Evolutionary conservation across 2,329 filamentous ascomycete genomes (phyloP), one percentile per base, ranked within the genome.

Genomic region (Hypoxylon sp.): DNA sequence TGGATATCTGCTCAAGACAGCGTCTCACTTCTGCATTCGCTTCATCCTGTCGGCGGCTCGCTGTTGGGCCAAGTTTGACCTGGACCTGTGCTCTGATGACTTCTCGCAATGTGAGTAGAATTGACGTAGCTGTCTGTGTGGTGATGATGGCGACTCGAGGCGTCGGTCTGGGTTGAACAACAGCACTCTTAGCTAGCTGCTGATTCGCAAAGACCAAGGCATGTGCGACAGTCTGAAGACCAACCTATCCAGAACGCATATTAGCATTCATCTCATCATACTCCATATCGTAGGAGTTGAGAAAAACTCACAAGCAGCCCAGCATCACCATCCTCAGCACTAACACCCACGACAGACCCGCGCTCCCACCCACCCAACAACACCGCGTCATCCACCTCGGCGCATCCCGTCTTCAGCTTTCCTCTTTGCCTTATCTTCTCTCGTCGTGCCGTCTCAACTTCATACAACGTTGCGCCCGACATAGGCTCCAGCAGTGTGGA

Each of bases 301-400:
- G 30, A 44, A 15, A 38, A 2, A 64, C 75, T 65, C 47, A 82
- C 78, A 65, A 73, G 53, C 17, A 80, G 51, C 1, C 76, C 79
- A 50, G 80, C 64, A n/a, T 71, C 71, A 29, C 75, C 76, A 13
- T 78, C 75, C 64, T 82, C 80, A 0, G 77, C 70, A 46, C 80
- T 84, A 45, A 84, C 44, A 1, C 81, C 82, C 1, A 82, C 75
- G 0, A 84, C 73, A 13, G 67, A 69, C 0, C 80, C 81, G n/a
- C 76, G 66, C 64, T 78, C 74, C 7, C 82, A 68, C 0, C 79
- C 79, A 19, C 62, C 66, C 2, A 74, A 47, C 4, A 84, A 67
- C 4, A 79, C 71, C 20, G 75, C 63, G 2, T 71, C 65, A 55
- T 84, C 81, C 23, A 84, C 57, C 53, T 77, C 78, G 2, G 37